A percentile compares a stretch with the other conserved stretches of the same genome.
Conservation (phyloP, 371 early-diverging fungal species). For the Nosema muscidifuracis region DNA sequence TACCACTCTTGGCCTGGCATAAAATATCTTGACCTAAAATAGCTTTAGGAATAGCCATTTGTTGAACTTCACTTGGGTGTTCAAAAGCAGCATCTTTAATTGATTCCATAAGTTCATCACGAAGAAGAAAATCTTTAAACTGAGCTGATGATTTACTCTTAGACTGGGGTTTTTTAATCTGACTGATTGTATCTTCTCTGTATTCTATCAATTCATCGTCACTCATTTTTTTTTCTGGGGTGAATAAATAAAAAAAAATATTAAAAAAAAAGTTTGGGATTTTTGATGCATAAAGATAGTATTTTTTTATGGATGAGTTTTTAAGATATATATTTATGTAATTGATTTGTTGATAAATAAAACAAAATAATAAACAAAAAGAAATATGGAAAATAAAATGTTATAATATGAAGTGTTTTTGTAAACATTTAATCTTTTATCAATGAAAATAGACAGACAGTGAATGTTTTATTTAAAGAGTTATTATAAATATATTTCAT, state of each 20-base stretch:
- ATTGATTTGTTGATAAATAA: too few species aligned
- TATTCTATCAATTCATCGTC: conserved; percentile 22
- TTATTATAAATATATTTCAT: too few species aligned
- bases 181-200: not conserved
- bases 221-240: not conserved
- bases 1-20: conserved; percentile 86
- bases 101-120: conserved; percentile 81
- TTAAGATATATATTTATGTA: too few species aligned
- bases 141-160: conserved; percentile 66
- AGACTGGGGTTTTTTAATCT: not conserved
- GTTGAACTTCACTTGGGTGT: conserved; percentile 69
- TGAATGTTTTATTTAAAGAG: too few species aligned
- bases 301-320: too few species aligned
- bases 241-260: not conserved
- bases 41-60: conserved; percentile 43
- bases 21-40: conserved; percentile 67
- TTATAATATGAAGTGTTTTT: too few species aligned
- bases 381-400: too few species aligned
- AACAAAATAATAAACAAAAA: too few species aligned
- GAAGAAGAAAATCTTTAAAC: conserved; percentile 88
- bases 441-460: too few species aligned
- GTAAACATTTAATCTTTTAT: too few species aligned
- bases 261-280: not conserved
- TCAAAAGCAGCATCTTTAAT: conserved; percentile 93
- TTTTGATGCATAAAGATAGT: too few species aligned